Base-by-base conservation (phyloP, 1,284 basidiomycete genomes). In the Apiotrichum laibachii region DNA sequence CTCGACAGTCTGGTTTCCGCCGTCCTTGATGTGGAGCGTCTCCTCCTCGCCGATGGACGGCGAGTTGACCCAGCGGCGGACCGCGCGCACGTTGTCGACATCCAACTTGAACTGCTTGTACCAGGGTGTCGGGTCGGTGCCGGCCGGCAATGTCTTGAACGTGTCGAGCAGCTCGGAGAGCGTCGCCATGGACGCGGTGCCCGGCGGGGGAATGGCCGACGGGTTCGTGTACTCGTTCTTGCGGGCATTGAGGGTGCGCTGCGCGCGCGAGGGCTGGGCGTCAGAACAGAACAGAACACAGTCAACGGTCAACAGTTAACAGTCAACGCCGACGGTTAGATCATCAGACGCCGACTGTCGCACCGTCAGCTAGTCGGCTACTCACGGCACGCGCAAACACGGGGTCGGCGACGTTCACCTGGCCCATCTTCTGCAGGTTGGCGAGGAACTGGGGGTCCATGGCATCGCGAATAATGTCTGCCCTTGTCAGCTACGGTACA, bases 401-500 rank as follows among this genome's bases (percentile, higher is more conserved):
- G 84, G 87, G 73, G 85, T 85, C 69, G 8, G 70, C 67, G 21
- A 92, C 88, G 21, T 78, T 80, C 9, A 92, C 90, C 31, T 83
- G 86, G 1, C 90, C 90, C 5, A 92, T 78, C 46, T 78, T 81
- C 63, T 72, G 85, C 51, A 93, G 77, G 68, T 90, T 91, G 35
- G 84, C 80, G 69, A 89, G 73, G 60, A 92, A 85, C 54, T 92
- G 85, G 1, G 89, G 88, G 72, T 92, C 90, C 64, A 80, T 81
- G 9, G 84, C 83, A 70, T 92, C 89, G 61, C 75, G 77, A 60
- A 85, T 80, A 64, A 91, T 85, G 5, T 79, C 90, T 91, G 67
- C 21, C 9, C n/a, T n/a, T 6, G 35, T 58, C 58, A 57, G 52
- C 21, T 37, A 1, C 15, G 21, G n/a, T 21, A 46, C 34, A 35